A percentile compares a stretch with the other conserved stretches of the same genome.
phyloP scores from a whole-genome alignment of 2,329 filamentous ascomycete species.

The Chrysoporthe deuterocubensis region DNA sequence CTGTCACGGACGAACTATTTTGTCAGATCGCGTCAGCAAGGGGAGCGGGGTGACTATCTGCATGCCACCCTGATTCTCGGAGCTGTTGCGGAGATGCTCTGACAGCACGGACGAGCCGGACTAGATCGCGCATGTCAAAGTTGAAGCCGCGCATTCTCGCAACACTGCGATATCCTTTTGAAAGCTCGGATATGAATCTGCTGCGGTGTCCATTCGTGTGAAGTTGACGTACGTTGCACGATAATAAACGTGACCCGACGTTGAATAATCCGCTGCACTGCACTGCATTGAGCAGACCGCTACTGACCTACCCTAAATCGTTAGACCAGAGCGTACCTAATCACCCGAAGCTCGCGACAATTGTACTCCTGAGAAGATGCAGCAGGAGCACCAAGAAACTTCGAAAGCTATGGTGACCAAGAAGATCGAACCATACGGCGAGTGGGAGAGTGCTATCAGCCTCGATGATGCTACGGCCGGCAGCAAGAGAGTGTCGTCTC shows the following conservation, averaged over 20 bases:
- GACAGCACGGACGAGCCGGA: too few species aligned
- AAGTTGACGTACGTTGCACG: not conserved
- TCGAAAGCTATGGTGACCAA: slow-evolving; percentile 33
- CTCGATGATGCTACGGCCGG: slow-evolving; percentile 42
- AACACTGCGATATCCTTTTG: not conserved
- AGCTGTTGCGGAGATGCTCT: not conserved
- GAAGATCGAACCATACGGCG: slow-evolving; percentile 40
- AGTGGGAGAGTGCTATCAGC: slow-evolving; percentile 46
- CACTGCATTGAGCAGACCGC: too few species aligned
- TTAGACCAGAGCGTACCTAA: not conserved
- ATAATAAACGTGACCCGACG: not conserved
- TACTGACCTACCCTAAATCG: not conserved
- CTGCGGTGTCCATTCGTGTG: not conserved
- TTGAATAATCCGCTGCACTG: too few species aligned
- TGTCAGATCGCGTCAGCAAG: not conserved
- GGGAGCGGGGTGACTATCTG: not conserved
- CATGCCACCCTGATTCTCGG: not conserved
- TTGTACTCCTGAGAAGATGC: not conserved
- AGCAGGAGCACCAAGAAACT: not conserved
- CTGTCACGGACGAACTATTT: too few species aligned
- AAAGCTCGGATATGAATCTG: not conserved
- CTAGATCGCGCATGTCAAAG: not conserved
- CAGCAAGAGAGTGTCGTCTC: slow-evolving; percentile 39
- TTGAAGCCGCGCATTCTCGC: not conserved
- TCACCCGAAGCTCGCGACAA: not conserved